Evolutionary conservation across 2,329 filamentous ascomycete genomes (phyloP), one percentile per base, ranked within the genome.

Genomic region (Cadophora gregata): DNA sequence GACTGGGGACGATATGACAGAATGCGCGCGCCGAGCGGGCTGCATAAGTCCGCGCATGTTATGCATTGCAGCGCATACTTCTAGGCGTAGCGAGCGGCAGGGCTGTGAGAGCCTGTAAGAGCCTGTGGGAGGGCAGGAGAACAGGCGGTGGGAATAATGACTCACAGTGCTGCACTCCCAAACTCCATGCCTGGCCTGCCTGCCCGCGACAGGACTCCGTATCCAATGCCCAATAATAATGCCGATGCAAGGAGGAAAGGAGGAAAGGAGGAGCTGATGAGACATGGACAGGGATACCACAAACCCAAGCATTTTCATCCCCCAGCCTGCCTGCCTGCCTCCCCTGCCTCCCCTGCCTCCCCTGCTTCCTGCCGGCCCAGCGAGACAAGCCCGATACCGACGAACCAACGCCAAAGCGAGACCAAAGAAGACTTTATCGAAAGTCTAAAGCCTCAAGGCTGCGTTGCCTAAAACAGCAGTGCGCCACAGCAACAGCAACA

Each of bases 221-320:
- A 47, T 24, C 55, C 38, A n/a, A 62, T 33, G 27, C 45, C 45
- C 38, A n/a, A 62, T 33, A 19, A 29, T 29, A 48, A 42, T 51
- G 59, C 59, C 59, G 47, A 51, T 62, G n/a, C 24, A 27, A 33
- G 55, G 24, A 27, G 24, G 16, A 10, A 14, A 31, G 21, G 55
- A 19, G 16, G 24, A n/a, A 42, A 42, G 38, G 38, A 42, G 38
- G 38, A 16, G 25, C 48, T 51, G 50, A 25, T 60, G 58, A 60
- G 58, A 60, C 58, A 63, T 55, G 45, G 42, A 38, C 59, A 36
- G 14, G 50, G 61, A 50, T 45, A 36, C 6, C 21, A 7, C 36
- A 47, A 63, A 56, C 38, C 36, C 61, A 53, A 62, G 45, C 60
- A 29, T 60, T 31, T 29, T 31, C 38, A n/a, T 51, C 25, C 42